Conservation (phyloP, 2,329 filamentous ascomycete genomes). For the Fusarium clavum region DNA sequence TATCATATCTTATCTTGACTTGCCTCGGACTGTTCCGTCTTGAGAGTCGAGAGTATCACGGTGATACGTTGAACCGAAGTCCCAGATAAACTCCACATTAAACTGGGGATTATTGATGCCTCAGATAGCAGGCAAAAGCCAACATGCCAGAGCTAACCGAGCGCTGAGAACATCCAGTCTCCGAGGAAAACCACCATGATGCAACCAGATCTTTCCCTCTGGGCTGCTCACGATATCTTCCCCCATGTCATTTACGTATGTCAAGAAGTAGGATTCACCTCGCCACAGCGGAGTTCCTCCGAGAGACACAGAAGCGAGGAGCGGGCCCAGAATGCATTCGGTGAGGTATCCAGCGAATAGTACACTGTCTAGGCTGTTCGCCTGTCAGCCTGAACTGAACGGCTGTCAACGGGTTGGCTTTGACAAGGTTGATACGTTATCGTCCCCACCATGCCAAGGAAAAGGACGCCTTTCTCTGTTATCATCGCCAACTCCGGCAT, state of each 20-base stretch:
- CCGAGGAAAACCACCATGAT: slow-evolving; percentile 30
- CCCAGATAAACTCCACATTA: neutral
- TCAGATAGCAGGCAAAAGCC: neutral
- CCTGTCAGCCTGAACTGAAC: slow-evolving; percentile 3
- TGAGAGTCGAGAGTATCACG: neutral
- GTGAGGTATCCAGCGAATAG: slow-evolving; percentile 15
- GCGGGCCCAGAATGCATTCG: slow-evolving; percentile 1
- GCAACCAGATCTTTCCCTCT: slow-evolving; percentile 25
- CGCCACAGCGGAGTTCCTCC: slow-evolving; percentile 34
- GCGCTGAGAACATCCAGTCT: neutral
- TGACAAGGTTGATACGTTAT: slow-evolving; percentile 25
- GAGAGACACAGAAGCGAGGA: slow-evolving; percentile 13
- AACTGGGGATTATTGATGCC: neutral
- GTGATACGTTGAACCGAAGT: slow-evolving; percentile 6
- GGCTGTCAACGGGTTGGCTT: slow-evolving; percentile 11
- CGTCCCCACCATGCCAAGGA: slow-evolving; percentile 6
- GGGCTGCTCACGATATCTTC: slow-evolving; percentile 31
- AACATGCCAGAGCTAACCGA: neutral
- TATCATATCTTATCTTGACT: slow-evolving; percentile 15
- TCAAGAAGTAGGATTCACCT: slow-evolving; percentile 6
- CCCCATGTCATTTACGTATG: slow-evolving; percentile 2
- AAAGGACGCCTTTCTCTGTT: neutral
- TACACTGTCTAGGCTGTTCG: neutral
- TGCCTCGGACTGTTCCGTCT: neutral
- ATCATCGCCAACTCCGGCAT: slow-evolving; percentile 21